A percentile compares a stretch with the other conserved stretches of the same genome.
phyloP scores from a whole-genome alignment of 805 yeast genomes.

The Sugiyamaella marilandica region DNA sequence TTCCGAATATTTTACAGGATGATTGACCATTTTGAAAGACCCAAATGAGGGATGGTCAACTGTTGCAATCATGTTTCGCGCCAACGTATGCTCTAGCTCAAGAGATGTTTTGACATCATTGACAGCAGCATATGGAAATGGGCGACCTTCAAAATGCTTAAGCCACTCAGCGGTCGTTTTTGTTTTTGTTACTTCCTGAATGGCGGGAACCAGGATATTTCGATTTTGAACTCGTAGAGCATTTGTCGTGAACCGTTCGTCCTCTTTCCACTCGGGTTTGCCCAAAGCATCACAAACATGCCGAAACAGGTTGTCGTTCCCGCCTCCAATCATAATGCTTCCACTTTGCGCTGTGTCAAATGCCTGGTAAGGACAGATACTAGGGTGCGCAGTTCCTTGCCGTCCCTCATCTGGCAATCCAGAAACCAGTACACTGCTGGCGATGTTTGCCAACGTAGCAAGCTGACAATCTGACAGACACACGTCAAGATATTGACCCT shows the following conservation, averaged over 20 bases:
- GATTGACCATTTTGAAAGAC: constrained; percentile 33
- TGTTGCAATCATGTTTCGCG: constrained; percentile 35
- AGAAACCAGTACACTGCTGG: constrained; percentile 35
- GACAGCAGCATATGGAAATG: constrained; percentile 39
- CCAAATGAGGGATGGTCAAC: constrained; percentile 37
- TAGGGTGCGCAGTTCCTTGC: constrained; percentile 40
- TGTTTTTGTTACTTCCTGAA: constrained; percentile 27
- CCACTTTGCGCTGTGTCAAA: constrained; percentile 36
- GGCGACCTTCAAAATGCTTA: constrained; percentile 28
- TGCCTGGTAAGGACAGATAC: constrained; percentile 40
- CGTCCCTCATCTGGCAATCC: constrained; percentile 39
- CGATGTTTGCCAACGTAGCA: constrained; percentile 39
- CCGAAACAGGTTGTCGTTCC: constrained; percentile 37
- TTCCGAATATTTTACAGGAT: constrained; percentile 37
- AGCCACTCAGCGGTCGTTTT: constrained; percentile 37
- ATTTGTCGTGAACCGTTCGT: constrained; percentile 33
- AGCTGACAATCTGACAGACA: constrained; percentile 38
- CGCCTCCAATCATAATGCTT: constrained; percentile 39
- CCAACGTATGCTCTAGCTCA: constrained; percentile 34
- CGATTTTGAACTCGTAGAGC: constrained; percentile 36
- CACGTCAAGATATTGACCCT: constrained; percentile 38
- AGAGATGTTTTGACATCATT: constrained; percentile 37
- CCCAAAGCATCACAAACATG: constrained; percentile 32
- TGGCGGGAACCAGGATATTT: constrained; percentile 30
- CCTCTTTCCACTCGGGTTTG: constrained; percentile 36